Percentiles rank a stretch among this genome's conserved stretches.
phyloP scores from a whole-genome alignment of 768 basidiomycete genomes.

The Rhizopogon vulgaris region DNA sequence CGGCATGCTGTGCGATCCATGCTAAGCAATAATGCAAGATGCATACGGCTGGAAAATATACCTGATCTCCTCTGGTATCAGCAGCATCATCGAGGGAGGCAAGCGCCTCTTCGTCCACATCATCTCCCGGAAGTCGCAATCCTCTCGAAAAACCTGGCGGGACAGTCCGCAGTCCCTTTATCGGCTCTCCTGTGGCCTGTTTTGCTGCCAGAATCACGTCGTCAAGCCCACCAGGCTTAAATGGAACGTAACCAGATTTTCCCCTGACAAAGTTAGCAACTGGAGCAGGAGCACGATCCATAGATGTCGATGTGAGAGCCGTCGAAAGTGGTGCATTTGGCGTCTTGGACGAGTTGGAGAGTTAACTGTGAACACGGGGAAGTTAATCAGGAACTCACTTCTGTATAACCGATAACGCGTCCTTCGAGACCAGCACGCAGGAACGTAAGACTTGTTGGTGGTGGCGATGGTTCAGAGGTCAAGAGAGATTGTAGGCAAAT shows the following conservation, averaged over 20 bases:
- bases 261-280: constrained; percentile 84
- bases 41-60: constrained; percentile 7
- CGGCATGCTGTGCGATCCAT: constrained; percentile 13
- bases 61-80: constrained; percentile 5
- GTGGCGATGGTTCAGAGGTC: constrained; percentile 58
- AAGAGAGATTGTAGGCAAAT: constrained; percentile 60
- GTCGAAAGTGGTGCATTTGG: constrained; percentile 50
- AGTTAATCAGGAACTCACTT: constrained; percentile 42
- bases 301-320: constrained; percentile 78
- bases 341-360: constrained; percentile 33
- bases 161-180: constrained; percentile 49
- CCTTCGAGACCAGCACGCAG: constrained; percentile 77
- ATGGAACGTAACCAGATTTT: constrained; percentile 89
- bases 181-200: constrained; percentile 31
- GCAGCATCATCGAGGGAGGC: constrained; percentile 19
- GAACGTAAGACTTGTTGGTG: constrained; percentile 70
- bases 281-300: constrained; percentile 79
- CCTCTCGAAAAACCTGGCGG: constrained; percentile 85
- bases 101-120: constrained; percentile 40
- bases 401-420: constrained; percentile 72
- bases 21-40: constrained; percentile 20
- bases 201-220: constrained; percentile 37
- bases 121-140: constrained; percentile 60
- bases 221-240: constrained; percentile 90
- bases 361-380: neutral